Evolutionary conservation across 352 stramenopile genomes (phyloP).

Genomic region (Globisporangium ultimum): DNA sequence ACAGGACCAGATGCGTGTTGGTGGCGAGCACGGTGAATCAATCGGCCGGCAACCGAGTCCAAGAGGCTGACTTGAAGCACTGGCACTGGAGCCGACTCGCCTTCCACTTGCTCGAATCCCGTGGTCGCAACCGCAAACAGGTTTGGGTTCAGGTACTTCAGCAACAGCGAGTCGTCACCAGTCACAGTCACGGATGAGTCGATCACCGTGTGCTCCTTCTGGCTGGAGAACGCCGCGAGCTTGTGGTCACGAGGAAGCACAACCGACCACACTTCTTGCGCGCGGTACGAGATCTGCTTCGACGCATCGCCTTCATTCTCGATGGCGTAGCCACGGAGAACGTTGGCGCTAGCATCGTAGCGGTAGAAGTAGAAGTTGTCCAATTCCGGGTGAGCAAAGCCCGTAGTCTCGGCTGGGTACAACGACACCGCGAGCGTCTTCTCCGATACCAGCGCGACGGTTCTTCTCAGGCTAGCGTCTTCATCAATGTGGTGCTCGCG

Average conservation of each 20-base stretch:
- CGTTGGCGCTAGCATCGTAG: conserved; percentile 42
- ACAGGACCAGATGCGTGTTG: conserved; percentile 63
- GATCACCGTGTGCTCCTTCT: conserved; percentile 60
- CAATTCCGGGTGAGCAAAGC: conserved; percentile 46
- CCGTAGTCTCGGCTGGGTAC: conserved; percentile 42
- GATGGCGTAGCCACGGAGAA: conserved; percentile 58
- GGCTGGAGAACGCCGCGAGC: conserved; percentile 51
- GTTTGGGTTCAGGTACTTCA: conserved; percentile 98
- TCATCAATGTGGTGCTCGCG: conserved; percentile 69
- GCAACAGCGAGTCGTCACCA: conserved; percentile 94
- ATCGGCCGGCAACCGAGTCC: conserved; percentile 92
- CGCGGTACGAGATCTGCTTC: conserved; percentile 27
- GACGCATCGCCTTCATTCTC: conserved; percentile 21
- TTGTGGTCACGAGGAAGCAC: conserved; percentile 56
- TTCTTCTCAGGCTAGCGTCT: conserved; percentile 46
- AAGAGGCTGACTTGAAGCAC: conserved; percentile 90
- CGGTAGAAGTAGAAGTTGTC: conserved; percentile 83
- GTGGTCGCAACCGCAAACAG: conserved; percentile 91
- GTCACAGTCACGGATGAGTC: conserved; percentile 81
- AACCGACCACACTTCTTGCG: conserved; percentile 63
- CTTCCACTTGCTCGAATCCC: conserved; percentile 34
- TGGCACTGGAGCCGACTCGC: conserved; percentile 27
- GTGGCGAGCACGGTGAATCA: conserved; percentile 92
- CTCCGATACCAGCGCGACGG: conserved; percentile 52
- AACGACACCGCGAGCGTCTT: conserved; percentile 52